Conservation (phyloP, 2,329 filamentous ascomycete genomes). For the Cladophialophora psammophila region DNA sequence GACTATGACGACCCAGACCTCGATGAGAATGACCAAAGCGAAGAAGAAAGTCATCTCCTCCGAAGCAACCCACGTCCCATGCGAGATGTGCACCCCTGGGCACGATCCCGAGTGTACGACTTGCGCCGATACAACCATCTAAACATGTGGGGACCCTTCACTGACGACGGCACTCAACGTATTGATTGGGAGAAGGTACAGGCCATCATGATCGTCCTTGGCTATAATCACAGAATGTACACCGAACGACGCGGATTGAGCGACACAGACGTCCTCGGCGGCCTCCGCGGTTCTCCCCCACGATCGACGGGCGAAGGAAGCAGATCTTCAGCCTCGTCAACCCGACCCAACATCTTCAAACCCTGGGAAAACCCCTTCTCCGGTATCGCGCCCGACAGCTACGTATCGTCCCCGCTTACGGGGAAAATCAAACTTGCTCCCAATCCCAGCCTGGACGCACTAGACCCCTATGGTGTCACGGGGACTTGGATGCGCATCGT, state of each 20-base stretch:
- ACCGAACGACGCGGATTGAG: conserved; percentile 29
- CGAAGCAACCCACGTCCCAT: conserved; percentile 17
- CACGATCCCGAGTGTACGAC: conserved; percentile 75
- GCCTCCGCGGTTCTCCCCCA: background rate
- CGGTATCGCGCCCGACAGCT: conserved; percentile 41
- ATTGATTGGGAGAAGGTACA: conserved; percentile 85
- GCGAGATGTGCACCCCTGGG: conserved; percentile 62
- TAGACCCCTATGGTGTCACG: conserved; percentile 74
- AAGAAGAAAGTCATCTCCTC: conserved; percentile 5
- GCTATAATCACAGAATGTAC: conserved; percentile 65
- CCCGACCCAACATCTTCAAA: conserved; percentile 36
- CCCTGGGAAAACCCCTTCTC: conserved; percentile 40
- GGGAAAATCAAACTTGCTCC: conserved; percentile 40
- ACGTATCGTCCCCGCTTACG: conserved; percentile 36
- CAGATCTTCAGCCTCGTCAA: background rate
- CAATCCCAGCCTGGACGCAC: conserved; percentile 52
- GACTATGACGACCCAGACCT: conserved; percentile 9
- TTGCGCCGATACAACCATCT: conserved; percentile 69
- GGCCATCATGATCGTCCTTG: conserved; percentile 73
- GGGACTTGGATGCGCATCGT: conserved; percentile 74
- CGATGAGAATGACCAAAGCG: background rate
- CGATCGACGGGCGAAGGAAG: background rate
- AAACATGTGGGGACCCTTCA: conserved; percentile 75
- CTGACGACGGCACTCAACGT: conserved; percentile 64
- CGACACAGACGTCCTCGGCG: conserved; percentile 9